Evolutionary conservation across 306 rosid genomes (phyloP), one percentile per base, ranked within the genome.

Genomic region (Myrica gale): DNA sequence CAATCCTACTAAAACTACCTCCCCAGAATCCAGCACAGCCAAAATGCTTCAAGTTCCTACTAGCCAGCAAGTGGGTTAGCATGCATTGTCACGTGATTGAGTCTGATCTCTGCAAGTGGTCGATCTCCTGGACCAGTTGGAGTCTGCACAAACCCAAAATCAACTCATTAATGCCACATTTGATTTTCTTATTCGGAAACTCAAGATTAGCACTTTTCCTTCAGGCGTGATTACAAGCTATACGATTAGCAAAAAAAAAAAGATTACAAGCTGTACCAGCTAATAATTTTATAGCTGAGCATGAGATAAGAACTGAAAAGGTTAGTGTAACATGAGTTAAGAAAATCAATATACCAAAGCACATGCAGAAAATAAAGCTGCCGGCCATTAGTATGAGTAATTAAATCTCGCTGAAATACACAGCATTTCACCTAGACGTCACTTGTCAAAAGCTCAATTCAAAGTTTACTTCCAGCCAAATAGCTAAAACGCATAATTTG

Each of bases 51-150:
- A 41, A 69, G 52, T 51, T 19, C 26, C 42, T 76, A 69, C 84
- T 87, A 93, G 62, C 90, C 93, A 44, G 93, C 97, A 41, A 93
- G 98, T 1, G 97, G 98, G 74, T 93, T 89, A 61, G 98, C 95
- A 75, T 88, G 97, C 32, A 93, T 84, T 17, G 97, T 93, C 50
- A 93, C 93, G 8, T 93, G 96, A 78, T 93, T 93, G 75, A 93
- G 98, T 83, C 97, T 84, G 80, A 93, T 93, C 90, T 93, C 98
- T 0, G 93, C 98, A 45, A 93, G 98, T 21, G 98, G 98, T 54
- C 97, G 95, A 69, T 93, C 98, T n/a, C 90, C 95, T 10, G 88
- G 80, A 60, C 98, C 97, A 15, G 87, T 92, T 85, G 43, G 99
- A 77, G 97, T 92, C 99, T 95, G 97, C 91, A 92, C 6, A 66